Evolutionary conservation across 1,284 basidiomycete genomes (phyloP).

Genomic region (Cryptococcus neoformans): DNA sequence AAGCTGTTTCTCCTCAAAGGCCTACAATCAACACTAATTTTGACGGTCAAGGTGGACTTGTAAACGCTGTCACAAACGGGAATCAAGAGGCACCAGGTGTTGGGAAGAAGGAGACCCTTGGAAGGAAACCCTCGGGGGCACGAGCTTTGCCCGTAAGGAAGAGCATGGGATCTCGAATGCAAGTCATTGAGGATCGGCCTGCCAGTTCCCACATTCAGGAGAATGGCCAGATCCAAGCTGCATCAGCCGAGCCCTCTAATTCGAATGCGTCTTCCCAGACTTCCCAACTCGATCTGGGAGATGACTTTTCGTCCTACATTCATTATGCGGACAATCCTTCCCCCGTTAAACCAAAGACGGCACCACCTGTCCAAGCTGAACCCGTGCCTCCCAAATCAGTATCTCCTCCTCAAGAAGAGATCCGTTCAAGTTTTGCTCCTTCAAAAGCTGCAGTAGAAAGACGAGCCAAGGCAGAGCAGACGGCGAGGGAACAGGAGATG

Average conservation of each 20-base stretch:
- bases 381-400: neutral
- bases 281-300: slow-evolving; percentile 24
- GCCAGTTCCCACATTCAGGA: neutral
- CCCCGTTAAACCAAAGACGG: slow-evolving; percentile 18
- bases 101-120: slow-evolving; percentile 40
- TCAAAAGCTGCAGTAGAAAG: slow-evolving; percentile 75
- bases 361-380: slow-evolving; percentile 11
- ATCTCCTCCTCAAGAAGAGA: slow-evolving; percentile 33
- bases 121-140: slow-evolving; percentile 78
- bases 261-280: neutral
- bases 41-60: neutral
- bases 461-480: slow-evolving; percentile 71
- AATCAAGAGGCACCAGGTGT: neutral
- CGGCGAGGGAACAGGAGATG: slow-evolving; percentile 62
- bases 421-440: slow-evolving; percentile 77
- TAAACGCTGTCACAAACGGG: neutral
- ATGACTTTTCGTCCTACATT: slow-evolving; percentile 39
- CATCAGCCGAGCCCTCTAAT: neutral
- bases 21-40: slow-evolving; percentile 10
- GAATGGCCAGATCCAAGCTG: neutral
- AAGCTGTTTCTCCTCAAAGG: slow-evolving; percentile 1
- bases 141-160: slow-evolving; percentile 60
- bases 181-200: slow-evolving; percentile 16
- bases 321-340: slow-evolving; percentile 38
- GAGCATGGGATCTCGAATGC: slow-evolving; percentile 12